A percentile compares a stretch with the other conserved stretches of the same genome.
Evolutionary conservation across 306 rosid genomes (phyloP).

Genomic region (Trifolium subterraneum): DNA sequence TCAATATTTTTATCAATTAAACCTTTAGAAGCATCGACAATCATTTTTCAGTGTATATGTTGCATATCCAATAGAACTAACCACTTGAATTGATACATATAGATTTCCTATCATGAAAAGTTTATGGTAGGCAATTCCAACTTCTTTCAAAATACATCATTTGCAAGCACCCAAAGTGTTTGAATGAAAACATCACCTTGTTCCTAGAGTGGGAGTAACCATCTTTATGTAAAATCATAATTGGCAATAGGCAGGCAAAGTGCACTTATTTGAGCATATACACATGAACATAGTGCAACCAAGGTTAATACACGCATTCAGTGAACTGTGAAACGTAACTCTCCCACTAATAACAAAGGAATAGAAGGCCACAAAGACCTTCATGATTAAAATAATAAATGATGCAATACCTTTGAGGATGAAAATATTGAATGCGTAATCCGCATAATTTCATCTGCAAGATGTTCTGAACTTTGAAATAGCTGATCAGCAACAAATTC

Average conservation of each 20-base stretch:
- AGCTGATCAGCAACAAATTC: constrained; percentile 93
- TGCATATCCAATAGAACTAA: constrained; percentile 31
- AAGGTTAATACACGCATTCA: constrained; percentile 9
- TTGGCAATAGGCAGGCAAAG: constrained; percentile 12
- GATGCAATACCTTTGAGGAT: constrained; percentile 73
- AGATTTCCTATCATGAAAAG: constrained; percentile 30
- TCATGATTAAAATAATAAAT: constrained; percentile 27
- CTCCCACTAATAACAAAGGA: constrained; percentile 27
- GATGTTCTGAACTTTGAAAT: constrained; percentile 83
- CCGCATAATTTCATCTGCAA: constrained; percentile 67
- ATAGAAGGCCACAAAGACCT: constrained; percentile 7
- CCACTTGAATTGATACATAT: neutral
- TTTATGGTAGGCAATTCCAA: constrained; percentile 26
- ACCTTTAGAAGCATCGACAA: constrained; percentile 3
- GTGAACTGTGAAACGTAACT: constrained; percentile 8
- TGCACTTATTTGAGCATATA: constrained; percentile 20
- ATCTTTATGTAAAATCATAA: constrained; percentile 5
- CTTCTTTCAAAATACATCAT: constrained; percentile 13
- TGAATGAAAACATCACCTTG: constrained; percentile 17
- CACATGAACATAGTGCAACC: constrained; percentile 11
- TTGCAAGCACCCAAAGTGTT: constrained; percentile 3
- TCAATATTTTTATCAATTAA: neutral
- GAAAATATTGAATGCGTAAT: constrained; percentile 66
- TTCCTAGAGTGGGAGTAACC: constrained; percentile 11
- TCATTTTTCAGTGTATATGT: constrained; percentile 7